Conservation (phyloP, 148 eudicot genomes). For the Camellia sinensis region DNA sequence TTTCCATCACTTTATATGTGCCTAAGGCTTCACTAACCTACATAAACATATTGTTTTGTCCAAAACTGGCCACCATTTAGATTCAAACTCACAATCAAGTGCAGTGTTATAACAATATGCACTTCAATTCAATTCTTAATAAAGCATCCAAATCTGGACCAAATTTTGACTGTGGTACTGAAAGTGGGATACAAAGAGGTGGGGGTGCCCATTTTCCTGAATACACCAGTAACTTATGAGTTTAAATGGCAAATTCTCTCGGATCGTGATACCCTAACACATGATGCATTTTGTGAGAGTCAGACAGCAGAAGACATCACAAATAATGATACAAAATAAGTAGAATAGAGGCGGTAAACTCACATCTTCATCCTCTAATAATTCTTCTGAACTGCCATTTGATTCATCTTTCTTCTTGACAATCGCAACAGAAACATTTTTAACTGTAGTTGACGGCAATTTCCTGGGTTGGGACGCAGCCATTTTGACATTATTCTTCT, state of each 20-base stretch:
- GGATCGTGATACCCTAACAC: background rate
- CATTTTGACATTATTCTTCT: conserved; percentile 10
- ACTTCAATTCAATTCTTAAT: too few relatives aligned
- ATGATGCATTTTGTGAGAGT: background rate
- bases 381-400: conserved; percentile 26
- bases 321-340: too few relatives aligned
- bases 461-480: background rate
- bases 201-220: conserved; percentile 2
- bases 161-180: too few relatives aligned
- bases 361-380: conserved; percentile 31
- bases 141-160: too few relatives aligned
- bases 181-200: too few relatives aligned
- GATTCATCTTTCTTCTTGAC: conserved; percentile 28
- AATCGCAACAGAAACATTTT: conserved; percentile 21
- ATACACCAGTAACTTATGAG: background rate
- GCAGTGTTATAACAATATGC: too few relatives aligned
- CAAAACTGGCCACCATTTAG: too few relatives aligned
- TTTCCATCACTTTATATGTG: too few relatives aligned
- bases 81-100: too few relatives aligned
- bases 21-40: too few relatives aligned
- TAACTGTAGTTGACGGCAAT: conserved; percentile 9
- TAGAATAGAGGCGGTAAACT: background rate
- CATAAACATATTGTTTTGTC: too few relatives aligned
- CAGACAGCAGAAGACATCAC: too few relatives aligned
- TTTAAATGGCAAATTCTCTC: background rate